Evolutionary conservation across 345 rosid species (phyloP), one percentile per base, ranked within the genome.

Genomic region (Conringia planisiliqua): DNA sequence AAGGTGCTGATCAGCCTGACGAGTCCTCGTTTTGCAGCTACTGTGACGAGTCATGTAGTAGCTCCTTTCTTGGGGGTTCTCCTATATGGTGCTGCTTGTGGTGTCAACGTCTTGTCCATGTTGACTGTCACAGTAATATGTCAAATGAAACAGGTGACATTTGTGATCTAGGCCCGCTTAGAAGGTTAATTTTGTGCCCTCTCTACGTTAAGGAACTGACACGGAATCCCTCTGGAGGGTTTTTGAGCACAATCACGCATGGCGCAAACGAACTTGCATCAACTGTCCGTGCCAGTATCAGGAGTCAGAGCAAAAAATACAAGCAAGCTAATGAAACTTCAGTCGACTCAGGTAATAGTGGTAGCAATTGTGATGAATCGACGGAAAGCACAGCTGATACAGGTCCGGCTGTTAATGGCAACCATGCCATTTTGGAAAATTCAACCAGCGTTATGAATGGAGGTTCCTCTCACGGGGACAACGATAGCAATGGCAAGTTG

Each of bases 41-140:
- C 75, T 92, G 98, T 77, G 99, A 95, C 68, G 99, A 92, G 82
- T 86, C 86, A 7, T 95, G 98, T 71, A 86, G 86, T 68, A 90
- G 97, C 56, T 89, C 98, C 38, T 95, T 95, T 83, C 94, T 95
- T 36, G 87, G 98, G 30, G 99, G 97, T 52, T 92, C 97, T 17
- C 99, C 99, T 36, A 86, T 90, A 72, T 95, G 97, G 99, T 89
- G 97, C 80, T 95, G 99, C 87, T 86, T 88, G 83, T 95, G 99
- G 99, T 95, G 99, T 81, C 99, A 95, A 73, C 90, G 90, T 40
- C 91, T 95, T 71, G 87, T 95, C 32, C 99, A 95, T 74, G 96
- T 95, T 14, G 99, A 95, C 81, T 95, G 99, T 72, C 97, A 89
- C 65, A 74, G 79, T 78, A 88, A 75, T 60, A 84, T 95, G 92